These are phyloP conservation scores for Pichia manshurica DNA, from an alignment of 805 yeast genomes.

Conservation along the genomic window DNA sequence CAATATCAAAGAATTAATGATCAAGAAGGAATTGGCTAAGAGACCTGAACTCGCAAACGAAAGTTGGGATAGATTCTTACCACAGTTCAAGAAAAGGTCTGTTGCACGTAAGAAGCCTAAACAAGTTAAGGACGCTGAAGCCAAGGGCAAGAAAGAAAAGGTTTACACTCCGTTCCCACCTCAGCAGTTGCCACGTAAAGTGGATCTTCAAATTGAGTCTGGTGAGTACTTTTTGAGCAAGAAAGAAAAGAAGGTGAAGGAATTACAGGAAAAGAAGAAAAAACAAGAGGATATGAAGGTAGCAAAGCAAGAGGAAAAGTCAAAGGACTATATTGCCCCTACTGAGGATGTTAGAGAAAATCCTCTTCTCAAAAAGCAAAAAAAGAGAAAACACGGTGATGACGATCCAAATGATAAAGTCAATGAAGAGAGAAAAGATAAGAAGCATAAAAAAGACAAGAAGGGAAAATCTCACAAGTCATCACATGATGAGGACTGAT, in stretches of 20 bases:
- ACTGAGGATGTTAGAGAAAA: constrained; percentile 49
- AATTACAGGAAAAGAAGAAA: constrained; percentile 69
- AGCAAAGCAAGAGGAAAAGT: constrained; percentile 61
- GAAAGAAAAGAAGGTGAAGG: constrained; percentile 68
- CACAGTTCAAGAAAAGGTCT: constrained; percentile 93
- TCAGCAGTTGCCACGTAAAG: constrained; percentile 91
- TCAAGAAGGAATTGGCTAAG: constrained; percentile 89
- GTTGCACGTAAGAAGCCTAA: constrained; percentile 89
- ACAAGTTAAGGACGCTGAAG: constrained; percentile 47
- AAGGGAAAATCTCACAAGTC: too few species aligned
- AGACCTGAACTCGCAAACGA: constrained; percentile 93
- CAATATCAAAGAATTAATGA: constrained; percentile 95
- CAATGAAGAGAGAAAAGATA: constrained; percentile 12
- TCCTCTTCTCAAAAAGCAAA: constrained; percentile 28
- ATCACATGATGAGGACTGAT: too few species aligned
- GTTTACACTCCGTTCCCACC: constrained; percentile 99
- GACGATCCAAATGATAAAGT: not conserved
- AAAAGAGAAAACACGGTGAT: constrained; percentile 20
- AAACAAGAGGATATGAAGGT: constrained; percentile 68
- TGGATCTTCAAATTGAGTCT: constrained; percentile 94
- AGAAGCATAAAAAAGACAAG: constrained; percentile 12
- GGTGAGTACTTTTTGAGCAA: constrained; percentile 96
- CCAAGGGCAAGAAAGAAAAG: constrained; percentile 50
- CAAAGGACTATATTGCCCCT: constrained; percentile 80
- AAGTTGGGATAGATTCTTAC: constrained; percentile 95